Evolutionary conservation across 2,329 filamentous ascomycete genomes (phyloP), one percentile per base, ranked within the genome.

Genomic region (Zasmidium cellare): DNA sequence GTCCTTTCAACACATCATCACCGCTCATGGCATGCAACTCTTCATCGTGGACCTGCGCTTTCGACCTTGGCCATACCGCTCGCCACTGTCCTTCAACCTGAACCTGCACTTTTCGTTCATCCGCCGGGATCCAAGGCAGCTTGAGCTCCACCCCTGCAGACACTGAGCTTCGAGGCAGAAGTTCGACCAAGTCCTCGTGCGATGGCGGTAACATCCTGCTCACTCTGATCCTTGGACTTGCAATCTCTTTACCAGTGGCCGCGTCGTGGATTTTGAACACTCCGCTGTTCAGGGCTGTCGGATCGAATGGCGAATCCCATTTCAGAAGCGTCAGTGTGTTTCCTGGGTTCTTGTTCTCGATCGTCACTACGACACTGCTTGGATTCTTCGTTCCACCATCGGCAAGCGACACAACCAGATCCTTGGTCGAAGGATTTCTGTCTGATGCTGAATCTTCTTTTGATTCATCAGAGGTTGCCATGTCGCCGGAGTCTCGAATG

Each of bases 231-330:
- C 67, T 60, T 12, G 70, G 59, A 3, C 70, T 71, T 41, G 67
- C 49, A 6, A 76, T 58, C 35, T 68, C 65, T 3, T 70, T 56
- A 0, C 68, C 70, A 3, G 67, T 69, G 0, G 64, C 63, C 16
- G 57, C 61, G 49, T 75, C 62, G 5, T 60, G 57, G 22, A 77
- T 64, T 14, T 59, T 69, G 58, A 77, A 73, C 3, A 77, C 67
- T 16, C 75, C 75, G 2, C 74, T 71, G 19, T 74, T 73, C 18
- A 73, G 55, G 9, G 74, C 74, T 35, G 70, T 64, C 1, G 68
- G 58, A 56, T 78, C 76, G 45, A 78, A 64, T 3, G 76, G 76
- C 1, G 75, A 75, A 48, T 72, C 69, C 76, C 76, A 78, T 61
- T 68, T 72, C 18, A 78, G 64, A 7, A 78, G 51, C 0, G 75